Conservation (phyloP, 441 rosid genomes). For the Adansonia gregorii region DNA sequence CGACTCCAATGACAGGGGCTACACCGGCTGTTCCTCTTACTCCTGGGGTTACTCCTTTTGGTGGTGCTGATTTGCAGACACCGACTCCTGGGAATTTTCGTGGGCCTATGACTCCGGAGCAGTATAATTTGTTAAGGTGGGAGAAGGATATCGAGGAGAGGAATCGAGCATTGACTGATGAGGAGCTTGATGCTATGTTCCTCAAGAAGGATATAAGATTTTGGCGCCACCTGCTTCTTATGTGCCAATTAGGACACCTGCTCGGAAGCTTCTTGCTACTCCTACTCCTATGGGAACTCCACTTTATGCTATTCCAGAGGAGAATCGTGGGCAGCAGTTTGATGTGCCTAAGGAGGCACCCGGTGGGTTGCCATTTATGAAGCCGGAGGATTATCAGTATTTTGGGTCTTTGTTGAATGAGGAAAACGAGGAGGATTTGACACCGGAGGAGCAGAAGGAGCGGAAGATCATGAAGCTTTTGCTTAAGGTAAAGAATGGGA, state of each 20-base stretch:
- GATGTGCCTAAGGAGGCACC: constrained; percentile 91
- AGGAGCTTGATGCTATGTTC: constrained; percentile 96
- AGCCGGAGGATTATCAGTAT: constrained; percentile 96
- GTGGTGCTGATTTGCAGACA: constrained; percentile 83
- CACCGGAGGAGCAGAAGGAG: constrained; percentile 93
- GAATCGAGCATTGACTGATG: constrained; percentile 90
- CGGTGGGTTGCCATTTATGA: constrained; percentile 91
- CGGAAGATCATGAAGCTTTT: constrained; percentile 91
- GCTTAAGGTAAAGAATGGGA: constrained; percentile 96
- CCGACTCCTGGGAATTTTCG: constrained; percentile 79
- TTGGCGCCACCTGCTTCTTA: constrained; percentile 93
- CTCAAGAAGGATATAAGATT: constrained; percentile 89
- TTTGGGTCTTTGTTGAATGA: constrained; percentile 86
- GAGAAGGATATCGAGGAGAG: constrained; percentile 98
- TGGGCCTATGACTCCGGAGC: constrained; percentile 84
- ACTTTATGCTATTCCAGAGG: constrained; percentile 80
- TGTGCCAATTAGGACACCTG: constrained; percentile 93
- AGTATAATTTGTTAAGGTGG: constrained; percentile 85
- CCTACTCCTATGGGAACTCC: constrained; percentile 98
- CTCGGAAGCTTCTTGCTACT: constrained; percentile 83
- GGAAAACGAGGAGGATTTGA: constrained; percentile 85
- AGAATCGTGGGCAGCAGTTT: constrained; percentile 97
- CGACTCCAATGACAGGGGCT: constrained; percentile 85
- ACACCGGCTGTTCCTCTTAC: constrained; percentile 83
- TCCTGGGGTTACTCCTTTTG: constrained; percentile 89